Percentiles rank a stretch among this genome's conserved stretches.
These are phyloP conservation scores for Acanthamoeba triangularis DNA, from an alignment of 208 protist species.

Conservation along the genomic window DNA sequence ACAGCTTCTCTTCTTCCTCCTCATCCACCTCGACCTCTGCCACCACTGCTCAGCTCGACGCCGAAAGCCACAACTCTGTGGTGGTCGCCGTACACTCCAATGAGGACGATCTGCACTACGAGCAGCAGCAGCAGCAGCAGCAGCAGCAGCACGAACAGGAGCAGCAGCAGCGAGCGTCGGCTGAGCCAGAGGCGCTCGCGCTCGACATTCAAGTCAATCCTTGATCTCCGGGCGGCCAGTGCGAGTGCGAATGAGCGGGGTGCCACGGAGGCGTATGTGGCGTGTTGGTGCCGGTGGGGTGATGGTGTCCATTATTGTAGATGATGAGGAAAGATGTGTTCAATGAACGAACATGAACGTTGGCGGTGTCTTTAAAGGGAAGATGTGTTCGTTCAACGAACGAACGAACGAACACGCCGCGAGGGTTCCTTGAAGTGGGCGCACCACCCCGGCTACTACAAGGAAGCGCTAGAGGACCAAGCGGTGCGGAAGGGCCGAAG, in stretches of 20 bases:
- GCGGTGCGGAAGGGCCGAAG: no score
- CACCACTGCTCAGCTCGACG: neutral
- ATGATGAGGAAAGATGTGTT: no score
- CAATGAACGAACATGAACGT: no score
- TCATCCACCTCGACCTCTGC: neutral
- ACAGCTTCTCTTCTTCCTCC: neutral
- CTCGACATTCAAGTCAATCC: slow-evolving; percentile 39
- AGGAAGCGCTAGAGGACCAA: no score
- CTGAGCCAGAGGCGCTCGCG: neutral
- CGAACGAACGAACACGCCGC: no score
- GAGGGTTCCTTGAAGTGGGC: no score
- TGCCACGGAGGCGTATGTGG: neutral
- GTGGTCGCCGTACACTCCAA: neutral
- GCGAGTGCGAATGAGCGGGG: neutral
- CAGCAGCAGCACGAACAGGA: neutral
- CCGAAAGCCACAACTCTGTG: neutral
- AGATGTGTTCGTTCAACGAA: no score
- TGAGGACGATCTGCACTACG: neutral
- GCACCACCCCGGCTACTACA: no score
- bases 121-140: no score
- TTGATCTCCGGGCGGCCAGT: neutral
- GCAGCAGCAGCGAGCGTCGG: neutral
- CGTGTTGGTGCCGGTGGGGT: no score
- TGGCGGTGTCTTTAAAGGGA: no score
- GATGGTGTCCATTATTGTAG: no score